Percentiles rank a stretch among this genome's conserved stretches.
Conservation (phyloP, 768 basidiomycete species). For the Galerina sulciceps region DNA sequence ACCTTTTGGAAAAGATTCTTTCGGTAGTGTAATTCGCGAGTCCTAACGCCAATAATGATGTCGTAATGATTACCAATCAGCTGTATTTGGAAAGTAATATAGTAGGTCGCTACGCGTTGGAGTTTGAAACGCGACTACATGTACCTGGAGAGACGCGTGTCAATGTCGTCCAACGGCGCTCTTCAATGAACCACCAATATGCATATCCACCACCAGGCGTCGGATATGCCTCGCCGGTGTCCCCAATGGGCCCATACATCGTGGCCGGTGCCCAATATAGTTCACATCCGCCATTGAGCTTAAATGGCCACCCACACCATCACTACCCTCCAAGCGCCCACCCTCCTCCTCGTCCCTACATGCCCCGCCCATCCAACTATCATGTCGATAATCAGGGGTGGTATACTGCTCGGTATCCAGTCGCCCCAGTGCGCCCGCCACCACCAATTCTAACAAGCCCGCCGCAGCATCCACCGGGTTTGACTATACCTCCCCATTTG, state of each 20-base stretch:
- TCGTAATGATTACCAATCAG: not conserved
- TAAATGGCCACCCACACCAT: constrained; percentile 17
- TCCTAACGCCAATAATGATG: not conserved
- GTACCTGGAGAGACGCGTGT: not conserved
- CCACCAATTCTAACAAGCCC: not conserved
- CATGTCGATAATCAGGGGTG: constrained; percentile 18
- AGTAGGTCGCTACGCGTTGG: not conserved
- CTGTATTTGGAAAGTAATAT: not conserved
- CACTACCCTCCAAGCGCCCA: constrained; percentile 6
- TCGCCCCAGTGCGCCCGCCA: not conserved
- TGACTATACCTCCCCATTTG: constrained; percentile 8
- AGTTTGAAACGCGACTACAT: constrained; percentile 3
- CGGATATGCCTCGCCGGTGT: constrained; percentile 10
- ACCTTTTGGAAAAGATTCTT: not conserved
- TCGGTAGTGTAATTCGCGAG: constrained; percentile 11
- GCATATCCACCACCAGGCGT: constrained; percentile 18
- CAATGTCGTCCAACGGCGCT: constrained; percentile 12
- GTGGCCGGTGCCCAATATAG: constrained; percentile 15
- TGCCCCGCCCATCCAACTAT: constrained; percentile 9
- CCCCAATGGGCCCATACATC: constrained; percentile 3
- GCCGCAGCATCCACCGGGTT: constrained; percentile 20
- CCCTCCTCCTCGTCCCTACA: not conserved
- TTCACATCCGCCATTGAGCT: constrained; percentile 8
- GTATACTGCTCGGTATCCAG: constrained; percentile 5
- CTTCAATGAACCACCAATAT: constrained; percentile 21